Percentiles rank a stretch among this genome's conserved stretches.
Evolutionary conservation across 2,329 filamentous ascomycete species (phyloP).

Genomic region (Ascochyta pisi): DNA sequence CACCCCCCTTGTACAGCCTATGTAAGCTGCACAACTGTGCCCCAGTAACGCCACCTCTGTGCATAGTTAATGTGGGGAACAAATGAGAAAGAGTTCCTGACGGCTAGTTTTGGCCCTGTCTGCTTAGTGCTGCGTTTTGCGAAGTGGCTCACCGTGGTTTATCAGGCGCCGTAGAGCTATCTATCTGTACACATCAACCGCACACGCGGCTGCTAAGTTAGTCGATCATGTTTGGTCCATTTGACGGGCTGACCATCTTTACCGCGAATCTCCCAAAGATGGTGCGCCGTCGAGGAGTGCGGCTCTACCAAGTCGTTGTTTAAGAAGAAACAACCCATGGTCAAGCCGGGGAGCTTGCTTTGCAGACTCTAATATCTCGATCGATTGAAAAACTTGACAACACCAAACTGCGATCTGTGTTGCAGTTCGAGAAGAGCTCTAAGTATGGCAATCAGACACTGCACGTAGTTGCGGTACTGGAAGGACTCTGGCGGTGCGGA

Average conservation of each 20-base stretch:
- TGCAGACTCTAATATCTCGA: background rate
- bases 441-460: background rate
- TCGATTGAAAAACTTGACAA: background rate
- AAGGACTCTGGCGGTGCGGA: background rate
- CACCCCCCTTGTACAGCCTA: too few species aligned
- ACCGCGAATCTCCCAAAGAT: background rate
- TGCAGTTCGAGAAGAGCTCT: background rate
- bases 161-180: background rate
- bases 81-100: too few species aligned
- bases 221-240: background rate
- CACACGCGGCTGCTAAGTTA: background rate
- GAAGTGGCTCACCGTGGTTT: too few species aligned
- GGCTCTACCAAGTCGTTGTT: background rate
- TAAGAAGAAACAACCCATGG: background rate
- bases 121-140: too few species aligned
- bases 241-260: background rate
- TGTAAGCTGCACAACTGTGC: too few species aligned
- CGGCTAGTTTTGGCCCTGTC: too few species aligned
- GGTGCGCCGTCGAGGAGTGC: background rate
- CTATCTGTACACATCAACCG: background rate
- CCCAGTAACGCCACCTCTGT: too few species aligned
- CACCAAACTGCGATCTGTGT: background rate
- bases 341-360: background rate
- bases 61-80: too few species aligned
- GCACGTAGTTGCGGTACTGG: background rate